These are phyloP conservation scores for Parsonsia alboflavescens DNA, from an alignment of 257 asterid species.

Conservation along the genomic window DNA sequence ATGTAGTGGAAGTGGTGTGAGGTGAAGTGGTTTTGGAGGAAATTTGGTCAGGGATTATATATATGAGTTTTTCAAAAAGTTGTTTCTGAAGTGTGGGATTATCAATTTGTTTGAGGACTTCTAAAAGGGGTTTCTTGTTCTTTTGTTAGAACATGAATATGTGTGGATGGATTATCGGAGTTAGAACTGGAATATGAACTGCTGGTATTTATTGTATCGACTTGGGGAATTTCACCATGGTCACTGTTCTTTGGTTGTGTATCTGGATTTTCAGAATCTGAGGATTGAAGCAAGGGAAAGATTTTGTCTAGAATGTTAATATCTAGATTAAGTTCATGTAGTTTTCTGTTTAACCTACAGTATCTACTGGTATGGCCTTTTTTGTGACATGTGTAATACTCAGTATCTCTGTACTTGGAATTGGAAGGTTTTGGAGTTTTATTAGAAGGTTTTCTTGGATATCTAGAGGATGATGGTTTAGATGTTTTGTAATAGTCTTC, in stretches of 20 bases:
- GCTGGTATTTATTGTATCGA: not conserved
- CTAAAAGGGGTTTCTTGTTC: too few relatives aligned
- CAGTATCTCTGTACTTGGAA: not conserved
- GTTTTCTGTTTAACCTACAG: not conserved
- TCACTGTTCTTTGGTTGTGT: not conserved
- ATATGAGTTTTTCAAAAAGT: too few relatives aligned
- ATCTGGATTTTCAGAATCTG: not conserved
- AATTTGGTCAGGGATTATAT: too few relatives aligned
- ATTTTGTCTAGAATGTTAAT: not conserved
- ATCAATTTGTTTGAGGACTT: too few relatives aligned
- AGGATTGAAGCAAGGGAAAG: not conserved
- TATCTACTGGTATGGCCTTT: not conserved
- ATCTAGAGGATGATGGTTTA: not conserved
- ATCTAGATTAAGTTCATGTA: not conserved
- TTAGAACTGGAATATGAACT: not conserved
- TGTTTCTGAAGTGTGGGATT: too few relatives aligned
- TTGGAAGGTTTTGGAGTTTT: not conserved
- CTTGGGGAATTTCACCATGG: not conserved
- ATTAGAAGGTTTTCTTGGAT: not conserved
- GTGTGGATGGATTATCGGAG: too few relatives aligned
- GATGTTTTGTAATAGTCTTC: too few relatives aligned
- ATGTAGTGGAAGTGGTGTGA: not conserved
- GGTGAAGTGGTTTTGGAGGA: not conserved
- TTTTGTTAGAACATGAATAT: too few relatives aligned
- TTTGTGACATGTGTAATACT: not conserved